A percentile compares a stretch with the other conserved stretches of the same genome.
Conservation (phyloP, 805 yeast species). For the Candida vaughaniae region DNA sequence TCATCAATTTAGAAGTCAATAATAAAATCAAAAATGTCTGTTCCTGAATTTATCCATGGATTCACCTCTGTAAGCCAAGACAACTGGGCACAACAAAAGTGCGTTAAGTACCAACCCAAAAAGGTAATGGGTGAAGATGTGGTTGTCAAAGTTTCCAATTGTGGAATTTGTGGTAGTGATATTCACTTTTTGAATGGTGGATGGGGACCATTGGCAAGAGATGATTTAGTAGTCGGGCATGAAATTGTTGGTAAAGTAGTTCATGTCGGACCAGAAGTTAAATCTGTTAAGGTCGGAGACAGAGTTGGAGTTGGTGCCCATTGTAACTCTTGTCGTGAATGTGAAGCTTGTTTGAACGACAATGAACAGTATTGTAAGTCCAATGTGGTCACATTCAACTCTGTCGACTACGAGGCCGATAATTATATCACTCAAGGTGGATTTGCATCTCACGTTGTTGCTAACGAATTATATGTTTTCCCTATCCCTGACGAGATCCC, state of each 20-base stretch:
- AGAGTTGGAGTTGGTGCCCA: slow-evolving; percentile 82
- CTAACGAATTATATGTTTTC: slow-evolving; percentile 44
- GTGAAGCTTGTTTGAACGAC: slow-evolving; percentile 48
- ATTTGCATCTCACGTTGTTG: slow-evolving; percentile 48
- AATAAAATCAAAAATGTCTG: no score
- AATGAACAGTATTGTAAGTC: slow-evolving; percentile 51
- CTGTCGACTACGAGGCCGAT: slow-evolving; percentile 32
- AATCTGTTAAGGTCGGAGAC: slow-evolving; percentile 59
- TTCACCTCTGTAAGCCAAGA: no score
- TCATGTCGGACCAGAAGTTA: slow-evolving; percentile 57
- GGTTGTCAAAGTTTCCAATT: slow-evolving; percentile 37
- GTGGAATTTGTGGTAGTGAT: slow-evolving; percentile 67
- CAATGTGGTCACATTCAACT: slow-evolving; percentile 51
- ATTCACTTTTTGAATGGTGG: slow-evolving; percentile 51
- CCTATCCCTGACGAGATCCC: slow-evolving; percentile 47
- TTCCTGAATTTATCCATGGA: no score
- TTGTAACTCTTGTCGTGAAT: slow-evolving; percentile 57
- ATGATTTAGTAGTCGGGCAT: slow-evolving; percentile 55
- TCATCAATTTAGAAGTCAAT: no score
- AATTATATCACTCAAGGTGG: slow-evolving; percentile 45
- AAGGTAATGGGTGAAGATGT: no score
- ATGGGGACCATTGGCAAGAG: slow-evolving; percentile 41
- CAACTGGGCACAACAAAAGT: no score
- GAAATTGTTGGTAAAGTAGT: slow-evolving; percentile 64
- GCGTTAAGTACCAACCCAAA: no score